Conservation (phyloP, 2,329 filamentous ascomycete species). For the Fusarium marasasianum region DNA sequence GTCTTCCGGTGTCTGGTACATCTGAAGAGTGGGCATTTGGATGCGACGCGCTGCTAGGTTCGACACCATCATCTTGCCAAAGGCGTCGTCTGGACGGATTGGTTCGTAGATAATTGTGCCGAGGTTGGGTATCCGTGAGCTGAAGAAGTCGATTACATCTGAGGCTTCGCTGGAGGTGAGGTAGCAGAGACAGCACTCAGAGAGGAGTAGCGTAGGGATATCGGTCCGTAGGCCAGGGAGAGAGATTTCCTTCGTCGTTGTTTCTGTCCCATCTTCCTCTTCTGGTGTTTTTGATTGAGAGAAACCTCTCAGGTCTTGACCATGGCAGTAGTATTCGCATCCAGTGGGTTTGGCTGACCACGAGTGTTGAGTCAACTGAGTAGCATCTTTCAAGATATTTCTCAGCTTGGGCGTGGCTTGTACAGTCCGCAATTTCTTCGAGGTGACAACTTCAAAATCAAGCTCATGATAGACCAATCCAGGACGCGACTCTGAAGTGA, state of each 20-base stretch:
- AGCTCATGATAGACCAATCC: conserved; percentile 86
- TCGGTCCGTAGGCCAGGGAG: conserved; percentile 59
- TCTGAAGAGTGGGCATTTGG: conserved; percentile 81
- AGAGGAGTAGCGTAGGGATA: conserved; percentile 85
- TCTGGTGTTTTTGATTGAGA: not conserved
- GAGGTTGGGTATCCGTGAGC: conserved; percentile 58
- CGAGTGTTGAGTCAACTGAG: conserved; percentile 44
- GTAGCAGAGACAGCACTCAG: conserved; percentile 96
- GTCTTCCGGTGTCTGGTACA: conserved; percentile 72
- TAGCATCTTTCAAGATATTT: conserved; percentile 50
- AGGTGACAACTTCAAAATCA: conserved; percentile 82
- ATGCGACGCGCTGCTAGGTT: conserved; percentile 88
- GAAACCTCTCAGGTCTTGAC: conserved; percentile 71
- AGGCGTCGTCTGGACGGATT: conserved; percentile 82
- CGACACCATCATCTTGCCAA: conserved; percentile 90
- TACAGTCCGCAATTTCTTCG: conserved; percentile 68
- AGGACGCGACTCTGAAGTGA: conserved; percentile 54
- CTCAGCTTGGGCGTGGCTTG: conserved; percentile 57
- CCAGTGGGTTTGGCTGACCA: conserved; percentile 55
- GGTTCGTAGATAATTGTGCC: conserved; percentile 87
- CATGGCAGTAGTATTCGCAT: conserved; percentile 65
- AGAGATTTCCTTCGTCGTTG: not conserved
- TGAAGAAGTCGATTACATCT: conserved; percentile 72
- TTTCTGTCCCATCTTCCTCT: not conserved
- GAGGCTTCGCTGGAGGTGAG: conserved; percentile 73